Evolutionary conservation across 1,139 yeast species (phyloP), one percentile per base, ranked within the genome.

Genomic region (Cylindricascospora bacillispora): DNA sequence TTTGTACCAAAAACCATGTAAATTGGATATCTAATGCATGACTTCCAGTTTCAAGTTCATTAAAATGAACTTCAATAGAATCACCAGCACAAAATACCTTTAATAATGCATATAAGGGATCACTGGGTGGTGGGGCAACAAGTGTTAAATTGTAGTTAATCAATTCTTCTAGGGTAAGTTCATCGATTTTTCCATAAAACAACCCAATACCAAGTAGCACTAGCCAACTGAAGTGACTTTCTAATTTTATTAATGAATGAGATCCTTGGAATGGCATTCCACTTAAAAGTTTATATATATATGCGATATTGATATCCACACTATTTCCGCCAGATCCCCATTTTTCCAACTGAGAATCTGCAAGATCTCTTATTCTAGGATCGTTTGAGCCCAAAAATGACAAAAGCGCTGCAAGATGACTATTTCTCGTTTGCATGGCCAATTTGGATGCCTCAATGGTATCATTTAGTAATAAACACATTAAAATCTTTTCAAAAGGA

Each of bases 371-470:
- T 1, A 79, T 73, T 1, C 64, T 60, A 1, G 63, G 62, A 41
- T 75, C 80, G 39, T 77, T 74, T 0, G 89, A 69, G 25, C 81
- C 93, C 10, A 79, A 55, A 29, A 80, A 56, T 0, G 94, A 67
- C n/a, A 86, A 54, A 16, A 82, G 46, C 0, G 70, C 73, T 0
- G 93, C 73, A 21, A 86, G 55, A 50, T 85, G 94, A 6, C 67
- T 56, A 44, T 79, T 78, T 9, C 65, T 65, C 0, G 77, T 55
- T 14, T 64, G 59, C 4, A 74, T 55, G 0, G 95, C 85, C 1
- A 59, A 38, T 22, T 62, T 60, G 6, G 79, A 63, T 1, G 97
- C 95, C 19, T 61, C 60, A 7, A 65, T 58, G 25, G 82, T 48
- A 32, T 75, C 68, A 29, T 80, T 74, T 4, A 69, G 61, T 26